Evolutionary conservation across 2,329 filamentous ascomycete genomes (phyloP), one percentile per base, ranked within the genome.

Genomic region (Colletotrichum graminicola): DNA sequence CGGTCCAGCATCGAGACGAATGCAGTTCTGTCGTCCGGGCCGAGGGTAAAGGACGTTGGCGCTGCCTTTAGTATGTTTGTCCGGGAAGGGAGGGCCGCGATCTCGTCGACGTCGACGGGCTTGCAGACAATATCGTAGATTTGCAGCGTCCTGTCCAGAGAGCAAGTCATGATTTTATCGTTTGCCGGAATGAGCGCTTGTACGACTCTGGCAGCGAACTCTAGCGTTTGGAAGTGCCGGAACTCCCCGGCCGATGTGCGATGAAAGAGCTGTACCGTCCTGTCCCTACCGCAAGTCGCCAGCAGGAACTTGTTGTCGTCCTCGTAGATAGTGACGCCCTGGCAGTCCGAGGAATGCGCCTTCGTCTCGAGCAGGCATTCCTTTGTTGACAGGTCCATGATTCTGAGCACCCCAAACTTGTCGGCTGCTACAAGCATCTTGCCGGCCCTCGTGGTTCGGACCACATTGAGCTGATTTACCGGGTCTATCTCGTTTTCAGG

Each of bases 241-340:
- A 97, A 92, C 3, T 81, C 82, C 2, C 89, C 87, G 16, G 81
- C 84, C 1, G 83, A 82, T 32, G 86, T 85, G 34, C 86, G 85
- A 72, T 89, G 86, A 78, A 98, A 98, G n/a, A 99, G 84, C 79
- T 99, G 96, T 1, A 95, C 89, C n/a, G 93, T 97, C 62, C 96
- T 91, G 81, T 99, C 96, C 74, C 96, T 89, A 45, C 94, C 93
- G 78, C 92, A 95, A 14, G 92, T 94, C 23, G 93, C 95, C 75
- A 98, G 86, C 56, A 97, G 84, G 45, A 90, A 87, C 57, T 84
- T 86, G 1, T 87, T 84, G 1, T 87, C 85, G 55, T 86, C 86
- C 75, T 93, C 89, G 76, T 90, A 90, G 5, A 97, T 85, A 26
- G 91, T 89, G 75, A 98, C 92, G 76, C 92, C 93, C 49, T 94